These are phyloP conservation scores for Clohesyomyces aquaticus DNA, from an alignment of 495 filamentous ascomycete species.

Conservation along the genomic window DNA sequence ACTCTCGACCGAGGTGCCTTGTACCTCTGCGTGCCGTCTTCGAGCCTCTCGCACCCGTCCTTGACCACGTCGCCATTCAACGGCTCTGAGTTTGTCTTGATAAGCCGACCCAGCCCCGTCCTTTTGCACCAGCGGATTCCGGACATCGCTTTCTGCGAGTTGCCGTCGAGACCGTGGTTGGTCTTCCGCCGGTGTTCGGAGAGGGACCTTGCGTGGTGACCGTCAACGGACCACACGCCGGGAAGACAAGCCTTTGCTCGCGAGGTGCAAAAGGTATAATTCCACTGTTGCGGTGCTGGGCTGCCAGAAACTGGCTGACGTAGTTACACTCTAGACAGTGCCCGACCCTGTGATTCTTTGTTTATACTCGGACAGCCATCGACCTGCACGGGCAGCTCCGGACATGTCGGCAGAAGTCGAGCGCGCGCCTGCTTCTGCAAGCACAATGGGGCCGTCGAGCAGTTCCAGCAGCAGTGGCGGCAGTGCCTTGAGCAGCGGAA, in stretches of 20 bases:
- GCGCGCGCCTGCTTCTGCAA: neutral
- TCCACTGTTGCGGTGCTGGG: neutral
- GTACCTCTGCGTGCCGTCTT: slow-evolving; percentile 9
- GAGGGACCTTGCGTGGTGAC: slow-evolving; percentile 18
- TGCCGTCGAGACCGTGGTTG: slow-evolving; percentile 31
- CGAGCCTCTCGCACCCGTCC: slow-evolving; percentile 16
- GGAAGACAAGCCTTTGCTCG: neutral
- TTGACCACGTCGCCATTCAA: slow-evolving; percentile 16
- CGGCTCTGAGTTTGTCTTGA: slow-evolving; percentile 20
- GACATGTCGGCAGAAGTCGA: slow-evolving; percentile 30
- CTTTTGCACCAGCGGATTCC: slow-evolving; percentile 1
- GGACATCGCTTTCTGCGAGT: slow-evolving; percentile 16
- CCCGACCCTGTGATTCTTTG: slow-evolving; percentile 33
- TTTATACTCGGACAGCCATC: slow-evolving; percentile 30
- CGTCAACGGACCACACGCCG: neutral
- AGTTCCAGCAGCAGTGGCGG: slow-evolving; percentile 33
- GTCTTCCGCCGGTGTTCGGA: slow-evolving; percentile 33
- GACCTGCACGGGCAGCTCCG: too few species aligned
- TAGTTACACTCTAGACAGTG: slow-evolving; percentile 14
- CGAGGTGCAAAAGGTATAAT: slow-evolving; percentile 19
- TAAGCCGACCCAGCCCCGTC: slow-evolving; percentile 1
- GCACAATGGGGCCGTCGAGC: slow-evolving; percentile 31
- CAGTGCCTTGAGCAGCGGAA: slow-evolving; percentile 28
- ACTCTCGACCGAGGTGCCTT: neutral
- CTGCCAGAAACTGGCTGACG: slow-evolving; percentile 24